Conservation (phyloP, 495 filamentous ascomycete genomes). For the Talaromyces borbonicus region DNA sequence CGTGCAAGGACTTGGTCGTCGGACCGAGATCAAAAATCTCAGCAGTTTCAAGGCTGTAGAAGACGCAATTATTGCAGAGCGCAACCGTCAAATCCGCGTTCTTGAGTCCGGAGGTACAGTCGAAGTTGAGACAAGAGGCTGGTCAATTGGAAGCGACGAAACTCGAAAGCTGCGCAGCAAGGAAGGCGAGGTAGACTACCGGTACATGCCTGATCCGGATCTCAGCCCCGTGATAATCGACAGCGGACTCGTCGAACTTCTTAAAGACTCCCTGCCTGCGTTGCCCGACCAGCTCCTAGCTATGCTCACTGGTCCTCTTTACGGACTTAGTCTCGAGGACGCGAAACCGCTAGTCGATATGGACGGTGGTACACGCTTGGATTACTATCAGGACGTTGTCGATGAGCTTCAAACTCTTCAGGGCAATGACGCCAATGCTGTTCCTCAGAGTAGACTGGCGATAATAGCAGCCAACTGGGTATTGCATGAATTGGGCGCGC, state of each 20-base stretch:
- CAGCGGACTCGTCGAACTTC: slow-evolving; percentile 51
- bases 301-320: slow-evolving; percentile 42
- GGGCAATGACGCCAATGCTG: slow-evolving; percentile 18
- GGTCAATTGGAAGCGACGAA: slow-evolving; percentile 72
- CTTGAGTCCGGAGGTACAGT: slow-evolving; percentile 71
- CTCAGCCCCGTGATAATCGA: slow-evolving; percentile 70
- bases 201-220: slow-evolving; percentile 98
- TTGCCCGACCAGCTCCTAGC: slow-evolving; percentile 61
- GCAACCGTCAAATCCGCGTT: slow-evolving; percentile 73
- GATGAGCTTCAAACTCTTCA: slow-evolving; percentile 38
- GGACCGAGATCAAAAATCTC: slow-evolving; percentile 97
- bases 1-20: slow-evolving; percentile 58
- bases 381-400: slow-evolving; percentile 74
- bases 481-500: slow-evolving; percentile 79
- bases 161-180: slow-evolving; percentile 74
- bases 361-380: slow-evolving; percentile 68
- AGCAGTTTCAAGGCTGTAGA: slow-evolving; percentile 91
- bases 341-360: slow-evolving; percentile 70
- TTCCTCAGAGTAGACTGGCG: slow-evolving; percentile 8
- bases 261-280: slow-evolving; percentile 50
- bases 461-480: slow-evolving; percentile 58
- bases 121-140: slow-evolving; percentile 85
- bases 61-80: slow-evolving; percentile 84
- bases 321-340: slow-evolving; percentile 70
- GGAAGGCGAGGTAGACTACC: slow-evolving; percentile 94